These are phyloP conservation scores for Fagus crenata DNA, from an alignment of 306 rosid species.

Conservation along the genomic window DNA sequence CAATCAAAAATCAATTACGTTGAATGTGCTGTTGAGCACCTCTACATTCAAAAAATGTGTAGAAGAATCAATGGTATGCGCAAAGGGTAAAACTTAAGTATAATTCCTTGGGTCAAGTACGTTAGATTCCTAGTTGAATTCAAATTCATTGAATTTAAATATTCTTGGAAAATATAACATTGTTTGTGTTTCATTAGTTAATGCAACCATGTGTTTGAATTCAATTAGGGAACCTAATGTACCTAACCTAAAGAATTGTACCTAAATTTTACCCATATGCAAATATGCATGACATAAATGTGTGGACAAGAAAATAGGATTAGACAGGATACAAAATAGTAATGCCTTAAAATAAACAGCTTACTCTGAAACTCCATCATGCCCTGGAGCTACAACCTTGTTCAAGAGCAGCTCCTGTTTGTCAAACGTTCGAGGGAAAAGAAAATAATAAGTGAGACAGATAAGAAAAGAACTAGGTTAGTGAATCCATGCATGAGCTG, in stretches of 20 bases:
- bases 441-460: conserved; percentile 9
- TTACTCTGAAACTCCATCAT: conserved; percentile 51
- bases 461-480: background rate
- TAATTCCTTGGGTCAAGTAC: no score
- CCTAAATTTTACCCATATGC: no score
- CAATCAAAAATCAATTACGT: background rate
- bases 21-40: background rate
- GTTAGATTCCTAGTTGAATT: no score
- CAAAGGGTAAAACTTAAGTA: background rate
- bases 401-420: conserved; percentile 71
- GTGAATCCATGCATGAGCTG: background rate
- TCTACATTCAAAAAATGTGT: background rate
- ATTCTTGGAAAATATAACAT: no score
- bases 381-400: conserved; percentile 56
- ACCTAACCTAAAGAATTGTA: no score
- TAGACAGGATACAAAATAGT: background rate
- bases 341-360: conserved; percentile 4
- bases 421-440: conserved; percentile 11
- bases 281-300: background rate
- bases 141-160: no score
- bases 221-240: no score
- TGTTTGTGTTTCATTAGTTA: no score
- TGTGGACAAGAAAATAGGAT: background rate
- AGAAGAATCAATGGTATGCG: background rate
- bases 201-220: no score